phyloP scores from a whole-genome alignment of 2,329 filamentous ascomycete species.

The Penicillium griseofulvum region DNA sequence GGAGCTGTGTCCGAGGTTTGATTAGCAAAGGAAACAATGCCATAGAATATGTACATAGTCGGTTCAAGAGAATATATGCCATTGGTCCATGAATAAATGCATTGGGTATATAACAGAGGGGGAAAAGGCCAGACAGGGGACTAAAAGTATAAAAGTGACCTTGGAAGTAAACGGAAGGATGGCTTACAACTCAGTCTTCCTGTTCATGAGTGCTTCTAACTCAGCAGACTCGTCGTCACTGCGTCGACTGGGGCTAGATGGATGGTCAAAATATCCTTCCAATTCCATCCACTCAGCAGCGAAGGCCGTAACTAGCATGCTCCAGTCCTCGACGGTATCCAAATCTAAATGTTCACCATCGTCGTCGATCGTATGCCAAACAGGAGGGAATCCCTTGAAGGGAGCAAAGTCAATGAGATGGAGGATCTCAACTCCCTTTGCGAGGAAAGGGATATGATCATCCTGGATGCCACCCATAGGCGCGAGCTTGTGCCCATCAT shows the following conservation, averaged over 20 bases:
- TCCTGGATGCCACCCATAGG: conserved; percentile 63
- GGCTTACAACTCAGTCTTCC: conserved; percentile 45
- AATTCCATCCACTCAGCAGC: conserved; percentile 90
- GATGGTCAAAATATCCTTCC: conserved; percentile 52
- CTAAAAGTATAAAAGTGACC: neutral
- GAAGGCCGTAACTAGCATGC: conserved; percentile 78
- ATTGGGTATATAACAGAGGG: conserved; percentile 13
- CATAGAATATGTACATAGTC: neutral
- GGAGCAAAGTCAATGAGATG: conserved; percentile 77
- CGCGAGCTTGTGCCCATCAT: conserved; percentile 51
- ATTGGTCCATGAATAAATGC: neutral
- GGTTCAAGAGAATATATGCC: neutral
- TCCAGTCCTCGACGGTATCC: conserved; percentile 81
- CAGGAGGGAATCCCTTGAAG: conserved; percentile 61
- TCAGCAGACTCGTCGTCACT: conserved; percentile 8
- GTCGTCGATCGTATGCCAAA: conserved; percentile 86
- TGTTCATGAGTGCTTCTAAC: conserved; percentile 16
- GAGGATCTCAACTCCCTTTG: conserved; percentile 78
- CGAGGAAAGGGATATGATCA: conserved; percentile 90
- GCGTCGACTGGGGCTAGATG: neutral
- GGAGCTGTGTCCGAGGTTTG: neutral
- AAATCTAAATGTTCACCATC: conserved; percentile 81
- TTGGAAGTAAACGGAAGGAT: conserved; percentile 13
- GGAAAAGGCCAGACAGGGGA: neutral
- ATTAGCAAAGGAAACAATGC: conserved; percentile 4